Base-by-base conservation (phyloP, 768 basidiomycete genomes). In the Rhizopogon vinicolor region DNA sequence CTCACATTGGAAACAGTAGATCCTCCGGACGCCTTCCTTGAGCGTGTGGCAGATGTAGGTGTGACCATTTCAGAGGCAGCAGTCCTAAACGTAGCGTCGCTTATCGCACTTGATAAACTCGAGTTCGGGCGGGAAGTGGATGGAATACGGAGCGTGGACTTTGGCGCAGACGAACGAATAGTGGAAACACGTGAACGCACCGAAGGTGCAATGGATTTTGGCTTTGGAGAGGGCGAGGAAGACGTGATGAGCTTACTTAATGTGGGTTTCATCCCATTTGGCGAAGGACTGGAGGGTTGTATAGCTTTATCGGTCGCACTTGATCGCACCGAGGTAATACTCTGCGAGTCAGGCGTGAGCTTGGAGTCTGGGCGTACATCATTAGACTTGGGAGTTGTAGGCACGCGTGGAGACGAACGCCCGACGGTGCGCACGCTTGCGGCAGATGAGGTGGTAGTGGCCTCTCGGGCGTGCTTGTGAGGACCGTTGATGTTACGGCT, bases 361-460 rank as follows among this genome's bases (percentile, higher is more conserved):
- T 90, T 89, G 5, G 87, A 89, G 60, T 91, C 89, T 2, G 88
- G 88, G 16, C 84, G 68, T 33, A 75, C 72, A 56, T 75, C 74
- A n/a, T 62, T 58, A 16, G 57, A 40, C 57, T 6, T 64, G 61
- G 9, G 64, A 60, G 54, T 57, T 13, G 64, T 61, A 35, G 66
- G 69, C 37, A 62, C 62, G 9, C 71, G 66, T 28, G 51, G 72
- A 74, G 12, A 62, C 59, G 51, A 49, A 45, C 55, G 35, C 29
- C 51, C 22, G 44, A 75, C 9, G 68, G 68, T 19, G 60, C 66
- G 18, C 65, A 35, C 7, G 53, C 61, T 59, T 58, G 59, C 43
- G 9, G 63, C 73, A 7, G 70, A 74, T 22, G 61, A 61, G 10
- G 62, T 57, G 7, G 52, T 51, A 56, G 53, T 62, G 8, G 61